Evolutionary conservation across 2,329 filamentous ascomycete species (phyloP).

Genomic region (Ophiostoma perfectum): DNA sequence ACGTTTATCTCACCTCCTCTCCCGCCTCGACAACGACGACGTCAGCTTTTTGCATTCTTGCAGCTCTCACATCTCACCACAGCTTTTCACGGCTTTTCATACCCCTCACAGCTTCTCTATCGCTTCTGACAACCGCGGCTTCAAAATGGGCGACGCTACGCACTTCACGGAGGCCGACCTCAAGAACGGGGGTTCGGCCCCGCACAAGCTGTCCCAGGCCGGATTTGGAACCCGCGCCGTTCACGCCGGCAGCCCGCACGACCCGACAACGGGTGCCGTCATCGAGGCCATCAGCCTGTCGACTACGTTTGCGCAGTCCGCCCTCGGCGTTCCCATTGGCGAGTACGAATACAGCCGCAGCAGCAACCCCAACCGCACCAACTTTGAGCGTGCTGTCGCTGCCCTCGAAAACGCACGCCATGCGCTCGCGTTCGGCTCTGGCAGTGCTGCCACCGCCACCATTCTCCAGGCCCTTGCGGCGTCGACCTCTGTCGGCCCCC

Average conservation of each 20-base stretch:
- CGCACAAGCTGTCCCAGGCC: slow-evolving; percentile 37
- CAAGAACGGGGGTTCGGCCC: slow-evolving; percentile 39
- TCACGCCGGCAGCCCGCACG: slow-evolving; percentile 85
- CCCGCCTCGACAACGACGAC: neutral
- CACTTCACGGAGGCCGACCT: slow-evolving; percentile 41
- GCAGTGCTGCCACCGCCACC: slow-evolving; percentile 86
- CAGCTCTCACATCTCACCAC: neutral
- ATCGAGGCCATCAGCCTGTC: slow-evolving; percentile 95
- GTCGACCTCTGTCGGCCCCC: slow-evolving; percentile 18
- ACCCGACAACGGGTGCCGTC: slow-evolving; percentile 87
- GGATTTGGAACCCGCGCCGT: slow-evolving; percentile 91
- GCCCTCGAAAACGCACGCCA: slow-evolving; percentile 88
- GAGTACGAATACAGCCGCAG: slow-evolving; percentile 89
- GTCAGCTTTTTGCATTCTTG: neutral
- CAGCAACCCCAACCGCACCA: slow-evolving; percentile 88
- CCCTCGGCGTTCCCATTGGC: slow-evolving; percentile 81
- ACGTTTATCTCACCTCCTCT: neutral
- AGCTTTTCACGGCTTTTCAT: neutral
- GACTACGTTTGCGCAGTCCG: slow-evolving; percentile 89
- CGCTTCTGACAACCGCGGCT: too few species aligned
- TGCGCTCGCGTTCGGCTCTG: slow-evolving; percentile 89
- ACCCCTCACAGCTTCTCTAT: too few species aligned
- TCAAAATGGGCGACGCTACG: slow-evolving; percentile 1
- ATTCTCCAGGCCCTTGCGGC: slow-evolving; percentile 88
- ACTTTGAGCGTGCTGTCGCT: slow-evolving; percentile 88